phyloP scores from a whole-genome alignment of 2,329 filamentous ascomycete species.

The Clonostachys chloroleuca region DNA sequence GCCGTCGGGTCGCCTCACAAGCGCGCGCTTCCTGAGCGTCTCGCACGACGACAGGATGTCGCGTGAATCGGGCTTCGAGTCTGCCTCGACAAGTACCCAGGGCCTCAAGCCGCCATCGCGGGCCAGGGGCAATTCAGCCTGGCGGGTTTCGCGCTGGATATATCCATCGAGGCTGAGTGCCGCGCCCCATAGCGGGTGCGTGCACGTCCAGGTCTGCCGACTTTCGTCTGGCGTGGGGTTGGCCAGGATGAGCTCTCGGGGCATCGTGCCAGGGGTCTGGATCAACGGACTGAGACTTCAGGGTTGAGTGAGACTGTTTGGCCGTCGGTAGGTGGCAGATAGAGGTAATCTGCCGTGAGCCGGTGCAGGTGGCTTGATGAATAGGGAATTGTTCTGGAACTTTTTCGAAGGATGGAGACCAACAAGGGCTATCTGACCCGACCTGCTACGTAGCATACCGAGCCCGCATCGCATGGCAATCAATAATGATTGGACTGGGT shows the following conservation, averaged over 20 bases:
- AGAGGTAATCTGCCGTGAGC: too few species aligned
- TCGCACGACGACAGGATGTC: conserved; percentile 62
- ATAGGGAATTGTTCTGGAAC: too few species aligned
- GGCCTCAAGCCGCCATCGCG: conserved; percentile 53
- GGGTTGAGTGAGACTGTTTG: too few species aligned
- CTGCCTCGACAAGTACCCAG: conserved; percentile 58
- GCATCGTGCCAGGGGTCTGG: too few species aligned
- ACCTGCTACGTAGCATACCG: too few species aligned
- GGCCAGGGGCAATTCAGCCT: conserved; percentile 54
- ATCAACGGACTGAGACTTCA: too few species aligned
- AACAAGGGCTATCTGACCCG: too few species aligned
- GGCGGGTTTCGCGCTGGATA: conserved; percentile 52
- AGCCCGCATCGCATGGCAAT: too few species aligned
- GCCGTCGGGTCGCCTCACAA: conserved; percentile 33
- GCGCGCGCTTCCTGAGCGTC: conserved; percentile 54
- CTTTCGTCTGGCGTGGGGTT: conserved; percentile 54
- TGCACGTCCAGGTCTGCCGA: conserved; percentile 47
- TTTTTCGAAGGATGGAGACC: too few species aligned
- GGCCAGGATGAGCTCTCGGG: conserved; percentile 23
- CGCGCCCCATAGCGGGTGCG: conserved; percentile 53
- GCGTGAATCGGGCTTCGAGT: conserved; percentile 29
- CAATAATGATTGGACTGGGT: too few species aligned
- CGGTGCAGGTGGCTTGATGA: too few species aligned
- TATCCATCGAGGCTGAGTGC: conserved; percentile 51
- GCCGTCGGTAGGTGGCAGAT: too few species aligned